Percentiles rank a stretch among this genome's conserved stretches.
These are phyloP conservation scores for Protomyces pachydermus DNA, from an alignment of 1,139 yeast genomes.

Conservation along the genomic window DNA sequence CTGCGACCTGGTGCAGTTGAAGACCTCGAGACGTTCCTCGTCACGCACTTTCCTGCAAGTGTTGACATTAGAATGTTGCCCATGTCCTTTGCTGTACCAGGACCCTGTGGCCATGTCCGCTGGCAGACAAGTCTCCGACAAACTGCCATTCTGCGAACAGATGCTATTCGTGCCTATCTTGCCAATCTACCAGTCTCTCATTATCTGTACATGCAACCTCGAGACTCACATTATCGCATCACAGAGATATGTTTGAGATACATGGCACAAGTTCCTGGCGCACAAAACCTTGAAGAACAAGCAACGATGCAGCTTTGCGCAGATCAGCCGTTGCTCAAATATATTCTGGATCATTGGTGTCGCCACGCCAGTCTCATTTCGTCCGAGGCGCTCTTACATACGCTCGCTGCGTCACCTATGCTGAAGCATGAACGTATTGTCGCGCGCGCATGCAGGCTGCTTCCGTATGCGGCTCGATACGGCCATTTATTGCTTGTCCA, in stretches of 20 bases:
- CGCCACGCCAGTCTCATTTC: neutral
- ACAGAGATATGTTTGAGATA: slow-evolving; percentile 7
- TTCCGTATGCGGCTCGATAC: slow-evolving; percentile 3
- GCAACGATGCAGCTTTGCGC: slow-evolving; percentile 13
- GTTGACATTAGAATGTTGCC: neutral
- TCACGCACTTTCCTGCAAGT: neutral
- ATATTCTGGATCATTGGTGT: neutral
- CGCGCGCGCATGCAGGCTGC: neutral
- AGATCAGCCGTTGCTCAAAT: slow-evolving; percentile 4
- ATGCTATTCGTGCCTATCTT: neutral
- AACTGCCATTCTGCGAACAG: neutral
- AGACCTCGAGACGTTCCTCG: neutral
- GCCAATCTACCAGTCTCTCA: neutral
- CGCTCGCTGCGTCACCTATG: neutral
- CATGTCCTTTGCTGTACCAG: neutral
- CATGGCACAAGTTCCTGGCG: neutral
- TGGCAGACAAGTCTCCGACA: slow-evolving; percentile 5
- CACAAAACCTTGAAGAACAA: neutral
- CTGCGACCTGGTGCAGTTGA: neutral
- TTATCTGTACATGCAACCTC: neutral
- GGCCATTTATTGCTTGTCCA: neutral
- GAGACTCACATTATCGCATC: slow-evolving; percentile 1
- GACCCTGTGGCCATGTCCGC: neutral
- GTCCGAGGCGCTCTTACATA: neutral
- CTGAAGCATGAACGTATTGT: neutral